Base-by-base conservation (phyloP, 1,284 basidiomycete species). In the Caloboletus firmus region DNA sequence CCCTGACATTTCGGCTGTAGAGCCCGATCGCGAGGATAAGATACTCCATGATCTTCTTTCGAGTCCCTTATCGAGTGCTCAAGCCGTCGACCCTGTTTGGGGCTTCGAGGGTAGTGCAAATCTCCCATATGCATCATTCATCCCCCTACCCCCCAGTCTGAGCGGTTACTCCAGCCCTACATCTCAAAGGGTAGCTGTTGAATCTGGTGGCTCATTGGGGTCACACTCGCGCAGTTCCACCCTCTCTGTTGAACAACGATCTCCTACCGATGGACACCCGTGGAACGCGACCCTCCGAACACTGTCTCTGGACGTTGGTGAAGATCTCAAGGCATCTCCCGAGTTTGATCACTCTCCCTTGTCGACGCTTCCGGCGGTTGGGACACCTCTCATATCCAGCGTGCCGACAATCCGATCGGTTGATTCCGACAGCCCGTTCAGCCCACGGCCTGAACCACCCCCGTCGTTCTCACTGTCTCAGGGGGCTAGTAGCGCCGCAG, bases 141-240 rank as follows among this genome's bases (percentile, higher is more conserved):
- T 71, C 8, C 63, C 70, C 5, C 43, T 72, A 17, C 71, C 68
- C 32, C 63, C 69, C 1, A 69, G 70, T 37, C 41, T 60, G 40
- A 69, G 71, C 22, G 61, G 68, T 34, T 59, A 59, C 40, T 69
- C 68, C 20, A 72, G 68, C 28, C 58, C 71, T 13, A 49, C 56
- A 12, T 72, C 68, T 1, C 68, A 72, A 49, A 57, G 56, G 22
- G 49, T 64, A 26, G 39, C 44, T 13, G 47, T 44, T 32, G 66
- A 47, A 17, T 55, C 58, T 2, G 47, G 31, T 8, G 49, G 46
- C 8, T 67, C 64, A 20, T 51, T 45, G 1, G 60, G 51, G 4
- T 60, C 65, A 15, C 70, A 61, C 40, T 69, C 70, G 18, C 65
- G 66, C 30, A 72, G 68, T 49, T 71, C 68, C 3, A 72, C 68